phyloP scores from a whole-genome alignment of 345 rosid genomes.

The Barbarea vulgaris region DNA sequence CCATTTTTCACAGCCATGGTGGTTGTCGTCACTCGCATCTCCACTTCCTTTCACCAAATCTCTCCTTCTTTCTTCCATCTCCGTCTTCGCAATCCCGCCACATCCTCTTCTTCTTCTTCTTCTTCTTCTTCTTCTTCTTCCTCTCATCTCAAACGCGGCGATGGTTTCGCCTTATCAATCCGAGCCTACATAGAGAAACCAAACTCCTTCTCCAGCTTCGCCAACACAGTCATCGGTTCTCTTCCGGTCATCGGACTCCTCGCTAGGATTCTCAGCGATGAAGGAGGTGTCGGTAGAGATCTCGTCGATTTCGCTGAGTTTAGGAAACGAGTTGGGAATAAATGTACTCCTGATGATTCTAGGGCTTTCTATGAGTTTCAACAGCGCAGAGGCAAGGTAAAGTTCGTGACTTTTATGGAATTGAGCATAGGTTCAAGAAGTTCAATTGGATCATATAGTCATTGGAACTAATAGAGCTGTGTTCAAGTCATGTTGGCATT shows the following conservation, averaged over 20 bases:
- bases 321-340: slow-evolving; percentile 85
- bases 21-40: slow-evolving; percentile 48
- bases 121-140: slow-evolving; percentile 27
- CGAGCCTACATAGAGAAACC: slow-evolving; percentile 79
- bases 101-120: slow-evolving; percentile 16
- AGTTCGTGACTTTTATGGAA: neutral
- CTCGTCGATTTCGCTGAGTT: slow-evolving; percentile 92
- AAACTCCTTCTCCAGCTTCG: slow-evolving; percentile 71
- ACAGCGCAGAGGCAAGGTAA: slow-evolving; percentile 77
- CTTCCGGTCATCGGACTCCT: slow-evolving; percentile 89
- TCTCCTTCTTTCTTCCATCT: slow-evolving; percentile 59
- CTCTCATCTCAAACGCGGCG: slow-evolving; percentile 30
- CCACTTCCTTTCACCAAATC: slow-evolving; percentile 53
- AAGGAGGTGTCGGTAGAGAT: slow-evolving; percentile 92
- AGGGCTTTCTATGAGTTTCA: slow-evolving; percentile 92
- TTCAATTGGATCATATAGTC: neutral
- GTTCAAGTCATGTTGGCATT: neutral
- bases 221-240: slow-evolving; percentile 77
- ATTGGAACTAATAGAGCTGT: neutral
- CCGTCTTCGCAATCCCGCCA: slow-evolving; percentile 39
- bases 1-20: slow-evolving; percentile 46
- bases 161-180: slow-evolving; percentile 42
- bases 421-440: neutral
- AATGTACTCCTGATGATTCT: slow-evolving; percentile 69
- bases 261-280: slow-evolving; percentile 81